Evolutionary conservation across 2,329 filamentous ascomycete species (phyloP).

Genomic region (Chrysoporthe austroafricana): DNA sequence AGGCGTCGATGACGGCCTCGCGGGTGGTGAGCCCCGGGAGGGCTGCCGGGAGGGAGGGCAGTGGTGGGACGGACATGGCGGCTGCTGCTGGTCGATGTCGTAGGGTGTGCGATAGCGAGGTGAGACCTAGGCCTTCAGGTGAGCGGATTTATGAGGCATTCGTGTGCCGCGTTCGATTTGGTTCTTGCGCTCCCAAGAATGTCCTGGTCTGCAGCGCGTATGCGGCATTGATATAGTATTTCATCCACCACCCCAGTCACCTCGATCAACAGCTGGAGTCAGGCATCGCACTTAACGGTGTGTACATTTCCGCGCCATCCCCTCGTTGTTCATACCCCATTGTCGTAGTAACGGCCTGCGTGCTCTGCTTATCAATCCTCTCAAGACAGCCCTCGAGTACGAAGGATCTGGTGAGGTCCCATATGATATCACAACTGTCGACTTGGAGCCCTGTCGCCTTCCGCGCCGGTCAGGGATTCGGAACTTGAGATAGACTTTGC

Average conservation of each 20-base stretch:
- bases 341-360: background rate
- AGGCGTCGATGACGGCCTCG: slow-evolving; percentile 39
- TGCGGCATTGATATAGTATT: background rate
- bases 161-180: background rate
- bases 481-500: background rate
- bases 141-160: background rate
- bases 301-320: background rate
- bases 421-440: no score
- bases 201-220: background rate
- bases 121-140: background rate
- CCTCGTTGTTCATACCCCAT: background rate
- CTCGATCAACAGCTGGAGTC: background rate
- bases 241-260: background rate
- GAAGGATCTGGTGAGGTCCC: background rate
- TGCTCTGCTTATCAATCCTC: background rate
- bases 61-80: background rate
- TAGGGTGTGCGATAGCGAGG: no score
- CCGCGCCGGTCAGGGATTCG: background rate
- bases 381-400: background rate
- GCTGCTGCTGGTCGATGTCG: background rate
- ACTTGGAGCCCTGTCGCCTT: background rate
- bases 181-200: background rate
- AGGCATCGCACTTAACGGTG: background rate
- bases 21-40: slow-evolving; percentile 32
- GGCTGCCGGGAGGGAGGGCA: slow-evolving; percentile 14